Base-by-base conservation (phyloP, 805 yeast species). In the Huiozyma naganishii region DNA sequence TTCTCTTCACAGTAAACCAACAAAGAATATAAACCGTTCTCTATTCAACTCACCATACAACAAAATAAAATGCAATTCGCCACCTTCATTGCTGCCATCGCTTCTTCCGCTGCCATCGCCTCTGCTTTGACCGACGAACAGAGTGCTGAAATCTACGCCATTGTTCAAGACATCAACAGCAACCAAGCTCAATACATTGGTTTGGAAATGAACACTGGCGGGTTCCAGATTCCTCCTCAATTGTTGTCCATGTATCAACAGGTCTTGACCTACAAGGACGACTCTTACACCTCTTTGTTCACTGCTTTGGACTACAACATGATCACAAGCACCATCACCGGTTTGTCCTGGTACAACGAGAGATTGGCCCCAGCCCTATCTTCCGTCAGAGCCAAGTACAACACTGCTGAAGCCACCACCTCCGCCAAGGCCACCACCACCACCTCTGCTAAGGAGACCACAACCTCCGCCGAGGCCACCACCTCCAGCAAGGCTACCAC, bases 241-340 rank as follows among this genome's bases (percentile, higher is more conserved):
- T 52, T 64, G 37, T 45, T 64, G 39, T 40, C 43, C 13, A 12
- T 64, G 9, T 63, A 57, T 45, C 53, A 53, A 37, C 54, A 49
- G 33, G 50, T 56, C 29, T 46, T 50, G 17, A 60, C 68, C 32
- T 63, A 59, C 50, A 63, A 59, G n/a, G 65, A 65, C 41, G 58
- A 59, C 32, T 51, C 59, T 13, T 63, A 55, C 52, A 64, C 67
- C 44, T 47, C 65, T 34, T 51, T 64, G 46, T 61, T 48, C 48
- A 11, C 41, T 28, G 42, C 48, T 42, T 50, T 64, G 39, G 61
- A 63, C 47, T 45, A 49, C 43, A 32, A 42, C 41, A 54, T 49
- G 12, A 53, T 62, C n/a, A 49, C 57, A 2, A 41, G 54, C 9
- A 55, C 58, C 36, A 53, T 62, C 30, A 53, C 62, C 29, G 57